Evolutionary conservation across 192 early-diverging fungal genomes (phyloP), one percentile per base, ranked within the genome.

Genomic region (Pilaira anomala): DNA sequence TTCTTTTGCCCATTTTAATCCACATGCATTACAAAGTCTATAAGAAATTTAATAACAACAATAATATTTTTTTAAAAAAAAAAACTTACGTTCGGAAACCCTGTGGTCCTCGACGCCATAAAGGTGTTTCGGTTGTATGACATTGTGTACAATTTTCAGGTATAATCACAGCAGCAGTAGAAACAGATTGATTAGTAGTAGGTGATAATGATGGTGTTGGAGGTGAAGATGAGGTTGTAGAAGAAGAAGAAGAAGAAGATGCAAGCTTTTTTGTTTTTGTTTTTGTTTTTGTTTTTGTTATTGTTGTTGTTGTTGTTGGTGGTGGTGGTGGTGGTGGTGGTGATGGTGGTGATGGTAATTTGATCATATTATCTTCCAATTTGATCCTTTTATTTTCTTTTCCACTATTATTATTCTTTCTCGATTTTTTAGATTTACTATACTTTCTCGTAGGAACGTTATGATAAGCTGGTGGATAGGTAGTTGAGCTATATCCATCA

Each of bases 21-120:
- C 72, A 55, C 66, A 75, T 2, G 73, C 73, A 66, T 75, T 75
- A 60, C 73, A 75, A 6, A 73, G 64, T 21, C 72, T 68, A 58
- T 26, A 55, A 40, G 13, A 49, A 21, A 48, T 6, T 40, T 25
- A 57, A 14, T 36, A 29, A 30, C 36, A 52, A 36, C 33, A 22
- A 4, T n/a, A 21, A 4, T 40, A 9, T 26, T 25, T 5, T 16
- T 7, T 40, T 44, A 26, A 29, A 12, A 16, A 45, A 3, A 59
- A n/a, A 26, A 41, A 26, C 56, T 71, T 71, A 60, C 69, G 62
- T 71, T 48, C 45, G 65, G 9, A 7, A 13, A 21, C 69, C 69
- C 13, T 28, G 9, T 21, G 69, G 62, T 3, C 69, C 63, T 46
- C 45, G 3, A 14, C 63, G 51, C 69, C 69, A 71, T 6, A 59